These are phyloP conservation scores for Pleurotus pulmonarius DNA, from an alignment of 768 basidiomycete genomes.

Conservation along the genomic window DNA sequence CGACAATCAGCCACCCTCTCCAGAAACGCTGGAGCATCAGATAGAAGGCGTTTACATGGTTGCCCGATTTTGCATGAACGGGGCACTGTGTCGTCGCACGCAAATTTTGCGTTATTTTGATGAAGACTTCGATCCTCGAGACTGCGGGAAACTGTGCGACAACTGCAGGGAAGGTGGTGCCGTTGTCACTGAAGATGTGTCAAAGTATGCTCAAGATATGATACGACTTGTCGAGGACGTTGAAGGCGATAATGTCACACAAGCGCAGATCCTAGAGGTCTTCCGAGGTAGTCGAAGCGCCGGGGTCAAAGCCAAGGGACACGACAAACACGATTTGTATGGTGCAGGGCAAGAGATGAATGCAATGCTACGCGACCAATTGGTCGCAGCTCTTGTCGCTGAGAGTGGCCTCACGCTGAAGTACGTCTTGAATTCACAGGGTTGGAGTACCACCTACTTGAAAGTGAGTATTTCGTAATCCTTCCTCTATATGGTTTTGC, in stretches of 20 bases:
- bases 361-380: slow-evolving; percentile 56
- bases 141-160: slow-evolving; percentile 77
- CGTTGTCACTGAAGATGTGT: slow-evolving; percentile 55
- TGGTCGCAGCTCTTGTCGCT: slow-evolving; percentile 54
- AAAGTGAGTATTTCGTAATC: slow-evolving; percentile 30
- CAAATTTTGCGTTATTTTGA: slow-evolving; percentile 89
- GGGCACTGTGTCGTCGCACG: slow-evolving; percentile 80
- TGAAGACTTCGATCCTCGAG: slow-evolving; percentile 65
- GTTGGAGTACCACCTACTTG: slow-evolving; percentile 51
- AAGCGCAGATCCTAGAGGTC: slow-evolving; percentile 53
- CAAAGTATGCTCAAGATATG: slow-evolving; percentile 48
- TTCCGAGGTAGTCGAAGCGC: slow-evolving; percentile 60
- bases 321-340: slow-evolving; percentile 43
- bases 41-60: slow-evolving; percentile 63
- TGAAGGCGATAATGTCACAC: slow-evolving; percentile 48
- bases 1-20: slow-evolving; percentile 33
- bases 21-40: slow-evolving; percentile 58
- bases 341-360: slow-evolving; percentile 52
- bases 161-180: slow-evolving; percentile 63
- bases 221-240: slow-evolving; percentile 55
- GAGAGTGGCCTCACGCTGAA: slow-evolving; percentile 46
- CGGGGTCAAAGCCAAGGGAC: slow-evolving; percentile 42
- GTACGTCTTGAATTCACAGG: slow-evolving; percentile 38
- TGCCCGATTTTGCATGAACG: slow-evolving; percentile 75
- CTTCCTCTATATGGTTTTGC: too few relatives aligned